Conservation (phyloP, 2,329 filamentous ascomycete genomes). For the Neurospora crassa region DNA sequence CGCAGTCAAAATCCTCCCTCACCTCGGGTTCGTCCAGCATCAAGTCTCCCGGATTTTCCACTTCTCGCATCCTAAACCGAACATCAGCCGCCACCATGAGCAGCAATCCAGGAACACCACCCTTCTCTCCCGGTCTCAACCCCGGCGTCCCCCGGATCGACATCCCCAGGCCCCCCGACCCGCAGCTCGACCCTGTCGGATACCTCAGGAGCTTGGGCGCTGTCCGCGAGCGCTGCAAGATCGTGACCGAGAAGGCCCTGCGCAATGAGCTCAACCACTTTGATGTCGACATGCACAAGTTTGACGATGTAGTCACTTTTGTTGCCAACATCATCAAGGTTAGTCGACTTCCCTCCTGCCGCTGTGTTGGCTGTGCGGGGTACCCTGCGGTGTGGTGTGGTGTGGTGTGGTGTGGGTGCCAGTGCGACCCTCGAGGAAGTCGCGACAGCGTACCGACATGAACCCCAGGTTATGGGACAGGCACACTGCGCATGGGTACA, state of each 20-base stretch:
- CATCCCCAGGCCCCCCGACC: constrained; percentile 78
- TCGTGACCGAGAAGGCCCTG: constrained; percentile 69
- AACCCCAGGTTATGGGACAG: not conserved
- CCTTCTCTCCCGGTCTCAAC: constrained; percentile 39
- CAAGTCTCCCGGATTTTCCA: constrained; percentile 27
- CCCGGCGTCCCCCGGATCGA: constrained; percentile 59
- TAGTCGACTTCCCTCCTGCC: constrained; percentile 19
- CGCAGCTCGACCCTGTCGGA: constrained; percentile 74
- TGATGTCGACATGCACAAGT: constrained; percentile 77
- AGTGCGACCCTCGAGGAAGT: not conserved
- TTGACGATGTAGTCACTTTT: constrained; percentile 73
- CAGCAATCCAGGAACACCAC: constrained; percentile 35
- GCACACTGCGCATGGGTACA: not conserved
- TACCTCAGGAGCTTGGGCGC: constrained; percentile 86
- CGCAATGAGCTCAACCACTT: constrained; percentile 76
- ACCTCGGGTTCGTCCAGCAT: constrained; percentile 41
- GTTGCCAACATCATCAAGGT: constrained; percentile 95
- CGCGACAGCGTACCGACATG: not conserved
- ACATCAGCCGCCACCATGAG: constrained; percentile 39
- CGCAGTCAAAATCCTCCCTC: constrained; percentile 41
- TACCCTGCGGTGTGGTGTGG: not conserved
- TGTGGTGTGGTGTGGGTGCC: not conserved
- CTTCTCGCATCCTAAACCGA: constrained; percentile 35
- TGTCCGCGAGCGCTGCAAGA: constrained; percentile 67
- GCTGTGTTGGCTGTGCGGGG: not conserved